Evolutionary conservation across 805 yeast genomes (phyloP), one percentile per base, ranked within the genome.

Genomic region (Yueomyces sp.): DNA sequence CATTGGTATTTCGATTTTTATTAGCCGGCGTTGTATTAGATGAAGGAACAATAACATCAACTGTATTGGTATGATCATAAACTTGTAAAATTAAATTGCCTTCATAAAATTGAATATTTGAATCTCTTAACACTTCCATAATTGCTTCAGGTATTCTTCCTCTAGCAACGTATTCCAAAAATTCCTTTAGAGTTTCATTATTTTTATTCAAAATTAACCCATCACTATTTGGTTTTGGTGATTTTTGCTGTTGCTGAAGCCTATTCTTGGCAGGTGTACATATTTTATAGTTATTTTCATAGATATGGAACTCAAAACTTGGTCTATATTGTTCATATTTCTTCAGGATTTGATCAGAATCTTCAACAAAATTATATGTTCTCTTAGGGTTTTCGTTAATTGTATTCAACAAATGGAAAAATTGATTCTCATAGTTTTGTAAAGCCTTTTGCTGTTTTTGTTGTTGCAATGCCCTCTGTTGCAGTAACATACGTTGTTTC

Each of bases 61-160:
- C 62, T 19, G 63, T 67, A 46, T 73, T 70, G 28, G 96, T 68
- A 59, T 88, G 95, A 61, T 90, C 98, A 50, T 74, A 76, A n/a
- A 90, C 81, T 56, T 85, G 85, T 41, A 90, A 62, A 12, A 90
- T 84, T 37, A 90, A 67, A 59, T 94, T 85, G 0, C 96, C 96
- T 57, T 92, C 96, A 59, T 85, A 90, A 43, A 86, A 74, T 47
- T 77, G 76, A 33, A 88, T 76, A 26, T 88, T 82, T 36, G 90
- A 85, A 59, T 90, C 97, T 54, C 83, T 78, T 39, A 92, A 70
- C 7, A 90, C 83, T 63, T 92, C 97, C 52, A 87, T 78, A 57
- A 90, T 77, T 11, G 94, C 85, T 37, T 85, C 83, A 1, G 96
- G 96, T 11, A 90, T 85, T 53, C 79, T 81, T 42, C 90, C 94